These are phyloP conservation scores for Lodderomyces theae DNA, from an alignment of 1,139 yeast genomes.

Conservation along the genomic window DNA sequence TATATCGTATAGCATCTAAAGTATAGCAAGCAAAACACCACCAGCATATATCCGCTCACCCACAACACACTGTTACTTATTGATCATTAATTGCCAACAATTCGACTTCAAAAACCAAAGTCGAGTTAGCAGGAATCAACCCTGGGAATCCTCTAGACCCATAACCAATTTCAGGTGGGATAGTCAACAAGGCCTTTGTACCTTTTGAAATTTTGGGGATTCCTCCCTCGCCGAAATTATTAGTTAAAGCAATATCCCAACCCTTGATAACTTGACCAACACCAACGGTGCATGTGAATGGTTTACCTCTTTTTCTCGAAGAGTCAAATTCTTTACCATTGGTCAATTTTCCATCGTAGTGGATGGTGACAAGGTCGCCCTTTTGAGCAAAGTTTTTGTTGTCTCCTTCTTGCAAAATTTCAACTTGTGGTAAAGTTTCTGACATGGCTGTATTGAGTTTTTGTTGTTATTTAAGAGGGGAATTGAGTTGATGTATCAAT, in stretches of 20 bases:
- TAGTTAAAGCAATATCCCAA: conserved; percentile 58
- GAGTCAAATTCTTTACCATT: conserved; percentile 95
- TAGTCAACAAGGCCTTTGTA: conserved; percentile 85
- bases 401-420: conserved; percentile 61
- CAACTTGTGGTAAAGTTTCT: conserved; percentile 30
- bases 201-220: conserved; percentile 90
- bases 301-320: conserved; percentile 89
- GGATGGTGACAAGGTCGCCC: conserved; percentile 88
- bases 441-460: conserved; percentile 10
- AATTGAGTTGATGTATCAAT: too few species aligned
- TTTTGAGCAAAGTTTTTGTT: conserved; percentile 79
- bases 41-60: neutral
- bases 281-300: conserved; percentile 91
- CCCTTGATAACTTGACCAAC: conserved; percentile 95
- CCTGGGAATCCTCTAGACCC: conserved; percentile 96
- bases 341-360: conserved; percentile 92
- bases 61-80: neutral
- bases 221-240: conserved; percentile 50
- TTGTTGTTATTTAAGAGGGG: too few species aligned
- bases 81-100: conserved; percentile 60
- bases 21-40: too few species aligned
- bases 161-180: conserved; percentile 91
- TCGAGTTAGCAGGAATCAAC: conserved; percentile 92
- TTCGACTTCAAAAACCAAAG: conserved; percentile 90
- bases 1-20: too few species aligned